Evolutionary conservation across 2,329 filamentous ascomycete species (phyloP).

Genomic region (Colletotrichum incanum): DNA sequence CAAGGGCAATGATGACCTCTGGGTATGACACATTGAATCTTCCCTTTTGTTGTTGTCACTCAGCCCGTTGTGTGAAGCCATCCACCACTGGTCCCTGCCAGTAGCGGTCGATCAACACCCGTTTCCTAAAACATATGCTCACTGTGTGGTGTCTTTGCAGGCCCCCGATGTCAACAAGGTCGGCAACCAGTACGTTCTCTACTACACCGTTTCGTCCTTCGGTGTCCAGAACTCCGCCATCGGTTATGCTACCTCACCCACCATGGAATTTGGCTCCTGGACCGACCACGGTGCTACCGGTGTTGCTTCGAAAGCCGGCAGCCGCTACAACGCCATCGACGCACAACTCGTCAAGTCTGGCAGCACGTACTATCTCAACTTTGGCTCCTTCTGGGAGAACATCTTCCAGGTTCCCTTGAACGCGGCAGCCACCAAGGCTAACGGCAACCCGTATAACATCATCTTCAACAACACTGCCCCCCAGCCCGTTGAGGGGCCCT

Average conservation of each 20-base stretch:
- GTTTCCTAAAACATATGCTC: neutral
- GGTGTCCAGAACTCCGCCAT: slow-evolving; percentile 75
- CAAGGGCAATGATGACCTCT: slow-evolving; percentile 59
- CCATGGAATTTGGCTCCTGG: slow-evolving; percentile 70
- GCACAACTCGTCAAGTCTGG: slow-evolving; percentile 63
- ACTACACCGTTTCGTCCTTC: slow-evolving; percentile 76
- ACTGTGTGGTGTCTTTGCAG: slow-evolving; percentile 51
- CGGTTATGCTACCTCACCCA: slow-evolving; percentile 64
- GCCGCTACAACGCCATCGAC: slow-evolving; percentile 74
- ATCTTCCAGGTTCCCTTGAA: slow-evolving; percentile 73
- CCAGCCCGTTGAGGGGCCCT: slow-evolving; percentile 71
- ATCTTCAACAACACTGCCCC: slow-evolving; percentile 66
- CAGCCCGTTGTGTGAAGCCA: too few relatives aligned
- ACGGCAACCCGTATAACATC: slow-evolving; percentile 59
- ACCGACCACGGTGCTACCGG: slow-evolving; percentile 72
- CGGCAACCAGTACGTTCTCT: slow-evolving; percentile 75
- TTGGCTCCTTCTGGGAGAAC: slow-evolving; percentile 79
- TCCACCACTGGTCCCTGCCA: too few relatives aligned
- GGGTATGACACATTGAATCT: slow-evolving; percentile 51
- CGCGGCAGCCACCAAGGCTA: slow-evolving; percentile 50
- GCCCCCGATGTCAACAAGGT: slow-evolving; percentile 75
- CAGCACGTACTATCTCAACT: slow-evolving; percentile 66
- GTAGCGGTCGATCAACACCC: neutral
- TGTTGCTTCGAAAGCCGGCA: slow-evolving; percentile 59
- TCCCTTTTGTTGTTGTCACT: neutral